Base-by-base conservation (phyloP, 1,284 basidiomycete genomes). In the Boletellus deceptivus region DNA sequence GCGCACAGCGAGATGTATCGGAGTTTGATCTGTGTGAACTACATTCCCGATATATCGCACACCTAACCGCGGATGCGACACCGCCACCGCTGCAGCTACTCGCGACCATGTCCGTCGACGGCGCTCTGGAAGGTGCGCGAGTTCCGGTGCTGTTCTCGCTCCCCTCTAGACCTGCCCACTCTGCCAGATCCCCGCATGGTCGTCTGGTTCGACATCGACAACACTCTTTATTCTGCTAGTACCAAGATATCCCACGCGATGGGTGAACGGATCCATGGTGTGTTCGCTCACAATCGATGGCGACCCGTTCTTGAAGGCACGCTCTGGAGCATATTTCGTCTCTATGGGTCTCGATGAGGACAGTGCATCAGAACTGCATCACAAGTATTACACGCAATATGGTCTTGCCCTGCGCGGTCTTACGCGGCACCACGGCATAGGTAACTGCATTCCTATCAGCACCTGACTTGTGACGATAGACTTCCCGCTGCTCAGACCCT, bases 171-270 rank as follows among this genome's bases (percentile, higher is more conserved):
- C 35, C 3, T 36, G 18, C 13, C n/a, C n/a, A n/a, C n/a, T 27
- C 13, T 18, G 29, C 49, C 57, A 74, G 77, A 83, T 51, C 76
- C 52, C 41, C 69, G 82, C 18, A 66, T 65, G 52, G 72, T 91
- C 43, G 75, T 90, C 34, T 92, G 86, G 81, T 82, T 93, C 53
- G 91, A 93, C 65, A 91, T 93, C 55, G 91, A 93, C 70, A 92
- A 93, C 62, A 92, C 91, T 1, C 75, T 92, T 14, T 93, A 93
- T 69, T 88, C 87, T 16, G 80, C 86, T 1, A 86, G 79, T 62
- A 75, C 82, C 11, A 82, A 77, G 64, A 91, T 94, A 50, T 84
- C 86, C 6, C 80, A 89, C 55, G 82, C 76, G n/a, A 93, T 94
- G 91, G 83, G 83, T 16, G 70, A 85, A 55, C 81, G 83, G 43